phyloP scores from a whole-genome alignment of 352 stramenopile genomes.

The Elongisporangium undulatum region DNA sequence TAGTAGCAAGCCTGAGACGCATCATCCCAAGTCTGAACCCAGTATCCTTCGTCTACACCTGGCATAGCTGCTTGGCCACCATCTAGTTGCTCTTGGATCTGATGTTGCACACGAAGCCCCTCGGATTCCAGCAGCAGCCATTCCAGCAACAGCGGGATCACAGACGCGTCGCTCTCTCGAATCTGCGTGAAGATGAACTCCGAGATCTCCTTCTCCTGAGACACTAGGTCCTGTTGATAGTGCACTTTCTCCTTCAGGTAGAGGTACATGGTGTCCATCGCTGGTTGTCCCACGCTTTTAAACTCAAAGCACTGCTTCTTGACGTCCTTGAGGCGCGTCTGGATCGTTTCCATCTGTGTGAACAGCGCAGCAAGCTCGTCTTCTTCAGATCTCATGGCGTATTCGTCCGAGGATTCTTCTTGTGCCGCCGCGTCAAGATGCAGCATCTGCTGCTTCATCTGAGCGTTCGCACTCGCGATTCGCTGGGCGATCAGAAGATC shows the following conservation, averaged over 20 bases:
- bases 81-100: slow-evolving; percentile 62
- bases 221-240: slow-evolving; percentile 60
- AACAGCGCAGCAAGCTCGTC: slow-evolving; percentile 47
- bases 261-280: slow-evolving; percentile 71
- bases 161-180: slow-evolving; percentile 37
- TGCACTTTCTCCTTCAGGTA: slow-evolving; percentile 84
- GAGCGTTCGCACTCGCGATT: slow-evolving; percentile 49
- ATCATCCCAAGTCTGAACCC: slow-evolving; percentile 68
- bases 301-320: slow-evolving; percentile 73
- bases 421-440: slow-evolving; percentile 28
- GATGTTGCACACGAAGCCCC: slow-evolving; percentile 45
- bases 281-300: slow-evolving; percentile 37
- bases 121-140: slow-evolving; percentile 77
- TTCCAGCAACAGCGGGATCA: slow-evolving; percentile 67
- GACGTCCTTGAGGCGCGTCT: slow-evolving; percentile 48
- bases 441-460: slow-evolving; percentile 65
- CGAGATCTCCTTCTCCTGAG: slow-evolving; percentile 60
- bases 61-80: slow-evolving; percentile 2
- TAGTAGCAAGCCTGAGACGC: slow-evolving; percentile 58
- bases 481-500: slow-evolving; percentile 71
- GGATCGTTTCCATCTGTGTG: slow-evolving; percentile 36
- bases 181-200: slow-evolving; percentile 62
- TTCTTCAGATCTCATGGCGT: slow-evolving; percentile 13
- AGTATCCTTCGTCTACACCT: slow-evolving; percentile 33
- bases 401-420: slow-evolving; percentile 24